Percentiles rank a stretch among this genome's conserved stretches.
phyloP scores from a whole-genome alignment of 176 grass and related monocot species.

The Oryza glaberrima region DNA sequence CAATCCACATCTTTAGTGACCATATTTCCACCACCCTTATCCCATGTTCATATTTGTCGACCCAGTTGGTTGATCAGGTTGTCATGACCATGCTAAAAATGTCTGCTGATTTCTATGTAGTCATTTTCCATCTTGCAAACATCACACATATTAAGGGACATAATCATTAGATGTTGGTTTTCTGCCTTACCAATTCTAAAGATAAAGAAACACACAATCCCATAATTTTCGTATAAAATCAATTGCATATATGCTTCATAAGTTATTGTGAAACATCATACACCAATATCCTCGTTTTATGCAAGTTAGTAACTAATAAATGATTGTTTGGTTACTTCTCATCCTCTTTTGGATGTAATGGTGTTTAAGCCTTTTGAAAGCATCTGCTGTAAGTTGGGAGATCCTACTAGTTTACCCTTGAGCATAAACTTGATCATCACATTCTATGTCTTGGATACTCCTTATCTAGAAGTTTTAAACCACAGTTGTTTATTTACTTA shows the following conservation, averaged over 20 bases:
- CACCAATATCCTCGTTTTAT: background rate
- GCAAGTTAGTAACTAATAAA: background rate
- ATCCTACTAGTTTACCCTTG: background rate
- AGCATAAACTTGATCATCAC: background rate
- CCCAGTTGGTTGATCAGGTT: background rate
- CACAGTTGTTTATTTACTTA: background rate
- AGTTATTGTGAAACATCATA: background rate
- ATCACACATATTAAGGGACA: background rate
- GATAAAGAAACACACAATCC: conserved; percentile 3
- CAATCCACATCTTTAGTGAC: background rate
- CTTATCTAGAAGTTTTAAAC: background rate
- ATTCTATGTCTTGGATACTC: background rate
- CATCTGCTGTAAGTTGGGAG: background rate
- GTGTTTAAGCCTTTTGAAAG: background rate
- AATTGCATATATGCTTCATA: background rate
- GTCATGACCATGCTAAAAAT: background rate
- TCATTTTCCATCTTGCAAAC: background rate
- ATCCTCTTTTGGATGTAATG: background rate
- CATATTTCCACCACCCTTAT: background rate
- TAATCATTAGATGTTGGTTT: background rate
- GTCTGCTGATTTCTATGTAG: background rate
- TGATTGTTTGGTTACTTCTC: background rate
- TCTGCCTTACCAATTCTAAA: background rate
- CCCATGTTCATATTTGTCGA: background rate
- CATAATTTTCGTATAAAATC: conserved; percentile 26